Base-by-base conservation (phyloP, 2,329 filamentous ascomycete genomes). In the Exophiala spinifera region DNA sequence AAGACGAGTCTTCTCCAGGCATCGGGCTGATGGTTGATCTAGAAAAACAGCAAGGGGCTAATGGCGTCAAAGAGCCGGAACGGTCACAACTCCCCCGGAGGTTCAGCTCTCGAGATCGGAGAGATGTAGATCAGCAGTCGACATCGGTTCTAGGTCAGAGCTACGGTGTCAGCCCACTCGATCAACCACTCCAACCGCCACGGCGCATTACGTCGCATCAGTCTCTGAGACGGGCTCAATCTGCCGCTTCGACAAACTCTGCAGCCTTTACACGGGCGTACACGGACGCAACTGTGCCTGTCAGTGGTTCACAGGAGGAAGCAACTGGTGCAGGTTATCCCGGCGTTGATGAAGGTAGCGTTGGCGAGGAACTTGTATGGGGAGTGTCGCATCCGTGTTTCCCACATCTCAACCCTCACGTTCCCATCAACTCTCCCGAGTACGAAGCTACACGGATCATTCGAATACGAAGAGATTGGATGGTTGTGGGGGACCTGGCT, bases 331-430 rank as follows among this genome's bases (percentile, higher is more conserved):
- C 46, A 46, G 57, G 48, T 10, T 48, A 54, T 15, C 21, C 54
- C 2, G 49, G 46, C 4, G 51, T 46, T 14, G 67, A 77, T 28
- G 81, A 85, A 45, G 70, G 66, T 13, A 81, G 85, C 46, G 79
- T 81, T 19, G 85, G 84, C 23, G 78, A 85, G 49, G 87, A 88
- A 59, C 84, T 90, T 48, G 84, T 90, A 71, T 99, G 94, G 94
- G 92, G 94, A 0, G 91, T 91, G 13, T 84, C 87, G 37, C 94
- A 99, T 69, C 92, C 94, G 3, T 99, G 94, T 70, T 97, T 86
- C 68, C 94, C 94, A 46, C 94, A 97, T 67, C 76, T 90, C 36
- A 97, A 97, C 67, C 88, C 91, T 0, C 91, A 99, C 70, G 92
- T 96, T 4, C 85, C 91, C 0, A 68, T 88, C 10, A 78, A 85